phyloP scores from a whole-genome alignment of 2,329 filamentous ascomycete species.

The Sordariomycetes sp. region DNA sequence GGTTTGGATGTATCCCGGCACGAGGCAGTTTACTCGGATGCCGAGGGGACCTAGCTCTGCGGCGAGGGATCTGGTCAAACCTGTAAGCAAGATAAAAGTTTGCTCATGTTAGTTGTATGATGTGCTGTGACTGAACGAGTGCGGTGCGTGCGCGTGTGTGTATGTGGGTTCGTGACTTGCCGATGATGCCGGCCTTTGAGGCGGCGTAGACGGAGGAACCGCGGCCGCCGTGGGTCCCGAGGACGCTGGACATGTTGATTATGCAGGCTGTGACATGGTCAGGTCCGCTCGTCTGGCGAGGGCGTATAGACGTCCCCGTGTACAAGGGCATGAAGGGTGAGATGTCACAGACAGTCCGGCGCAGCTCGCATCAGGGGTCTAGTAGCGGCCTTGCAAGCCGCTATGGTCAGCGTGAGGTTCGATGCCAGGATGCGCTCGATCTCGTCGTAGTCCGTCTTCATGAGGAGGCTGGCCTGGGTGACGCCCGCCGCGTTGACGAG shows the following conservation, averaged over 20 bases:
- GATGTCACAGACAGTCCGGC: not conserved
- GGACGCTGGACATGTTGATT: slow-evolving; percentile 68
- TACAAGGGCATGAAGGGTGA: not conserved
- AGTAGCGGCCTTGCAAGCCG: slow-evolving; percentile 38
- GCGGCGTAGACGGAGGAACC: slow-evolving; percentile 67
- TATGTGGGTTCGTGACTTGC: slow-evolving; percentile 21
- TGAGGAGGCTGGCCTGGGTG: slow-evolving; percentile 50
- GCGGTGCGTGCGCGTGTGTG: not conserved
- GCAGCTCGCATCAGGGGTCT: slow-evolving; percentile 5
- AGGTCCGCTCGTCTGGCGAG: not conserved
- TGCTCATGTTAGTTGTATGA: not conserved
- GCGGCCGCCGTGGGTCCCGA: slow-evolving; percentile 54
- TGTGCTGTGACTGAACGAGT: not conserved
- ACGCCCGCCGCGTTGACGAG: slow-evolving; percentile 74
- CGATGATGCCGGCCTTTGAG: slow-evolving; percentile 68
- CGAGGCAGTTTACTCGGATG: slow-evolving; percentile 66
- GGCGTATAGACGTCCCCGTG: not conserved
- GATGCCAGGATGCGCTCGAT: slow-evolving; percentile 49
- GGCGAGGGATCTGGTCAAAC: slow-evolving; percentile 54
- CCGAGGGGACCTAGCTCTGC: slow-evolving; percentile 44
- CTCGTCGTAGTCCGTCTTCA: slow-evolving; percentile 32
- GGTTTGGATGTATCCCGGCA: slow-evolving; percentile 74
- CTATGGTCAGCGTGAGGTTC: slow-evolving; percentile 57
- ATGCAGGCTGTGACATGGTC: slow-evolving; percentile 47
- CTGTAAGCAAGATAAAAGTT: slow-evolving; percentile 20